Evolutionary conservation across 2,329 filamentous ascomycete genomes (phyloP).

Genomic region (Clonostachys byssicola): DNA sequence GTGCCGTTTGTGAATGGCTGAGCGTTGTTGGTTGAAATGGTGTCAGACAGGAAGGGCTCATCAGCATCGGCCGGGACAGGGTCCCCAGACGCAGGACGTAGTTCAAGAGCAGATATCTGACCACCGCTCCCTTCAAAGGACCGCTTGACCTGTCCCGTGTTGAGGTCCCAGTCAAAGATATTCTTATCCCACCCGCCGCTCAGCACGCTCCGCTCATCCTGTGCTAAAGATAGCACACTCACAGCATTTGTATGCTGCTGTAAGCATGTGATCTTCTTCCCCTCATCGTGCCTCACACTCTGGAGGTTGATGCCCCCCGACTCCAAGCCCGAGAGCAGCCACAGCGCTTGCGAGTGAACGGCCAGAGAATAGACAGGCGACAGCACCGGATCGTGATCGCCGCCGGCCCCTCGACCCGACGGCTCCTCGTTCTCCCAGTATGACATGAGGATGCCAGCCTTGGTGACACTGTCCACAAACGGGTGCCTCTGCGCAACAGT

Average conservation of each 20-base stretch:
- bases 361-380: slow-evolving; percentile 94
- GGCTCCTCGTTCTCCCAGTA: slow-evolving; percentile 99
- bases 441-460: slow-evolving; percentile 88
- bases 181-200: slow-evolving; percentile 97
- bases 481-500: slow-evolving; percentile 95
- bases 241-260: slow-evolving; percentile 88
- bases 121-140: slow-evolving; percentile 73
- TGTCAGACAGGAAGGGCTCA: slow-evolving; percentile 55
- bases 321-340: slow-evolving; percentile 87
- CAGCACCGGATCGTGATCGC: slow-evolving; percentile 57
- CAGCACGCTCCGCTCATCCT: slow-evolving; percentile 81
- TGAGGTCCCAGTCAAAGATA: slow-evolving; percentile 91
- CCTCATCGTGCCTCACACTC: slow-evolving; percentile 90
- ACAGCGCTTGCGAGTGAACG: slow-evolving; percentile 83
- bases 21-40: slow-evolving; percentile 72
- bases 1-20: slow-evolving; percentile 52
- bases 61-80: slow-evolving; percentile 72
- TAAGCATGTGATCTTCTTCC: slow-evolving; percentile 78
- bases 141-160: slow-evolving; percentile 74
- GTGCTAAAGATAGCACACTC: slow-evolving; percentile 75
- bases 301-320: slow-evolving; percentile 91
- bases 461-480: slow-evolving; percentile 95
- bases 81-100: slow-evolving; percentile 71
- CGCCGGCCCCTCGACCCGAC: slow-evolving; percentile 25
- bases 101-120: slow-evolving; percentile 86